These are phyloP conservation scores for Mycosphaerelloides madeirae DNA, from an alignment of 2,329 filamentous ascomycete genomes.

Conservation along the genomic window DNA sequence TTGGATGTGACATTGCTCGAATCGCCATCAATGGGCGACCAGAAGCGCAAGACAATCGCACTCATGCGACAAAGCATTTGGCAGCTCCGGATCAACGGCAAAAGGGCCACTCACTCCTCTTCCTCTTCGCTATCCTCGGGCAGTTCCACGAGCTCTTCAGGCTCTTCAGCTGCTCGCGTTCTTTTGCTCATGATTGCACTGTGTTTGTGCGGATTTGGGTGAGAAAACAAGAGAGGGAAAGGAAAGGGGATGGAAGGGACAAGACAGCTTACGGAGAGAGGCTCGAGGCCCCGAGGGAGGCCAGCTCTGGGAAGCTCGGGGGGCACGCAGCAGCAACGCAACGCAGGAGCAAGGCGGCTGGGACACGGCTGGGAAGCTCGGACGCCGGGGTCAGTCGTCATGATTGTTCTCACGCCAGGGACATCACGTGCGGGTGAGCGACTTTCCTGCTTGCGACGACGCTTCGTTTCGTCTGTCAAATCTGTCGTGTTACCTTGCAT, in stretches of 20 bases:
- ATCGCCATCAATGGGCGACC: conserved; percentile 2
- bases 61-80: conserved; percentile 2
- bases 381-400: too few species aligned
- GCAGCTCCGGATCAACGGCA: conserved; percentile 5
- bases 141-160: conserved; percentile 42
- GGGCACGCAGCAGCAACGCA: neutral
- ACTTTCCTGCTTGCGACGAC: too few species aligned
- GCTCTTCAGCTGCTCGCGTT: conserved; percentile 40
- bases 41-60: conserved; percentile 1
- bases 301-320: neutral
- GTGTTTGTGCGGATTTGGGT: too few species aligned
- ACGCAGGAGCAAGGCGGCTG: conserved; percentile 1
- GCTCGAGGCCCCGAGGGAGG: conserved; percentile 1
- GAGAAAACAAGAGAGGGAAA: conserved; percentile 1
- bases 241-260: neutral
- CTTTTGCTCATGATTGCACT: conserved; percentile 37
- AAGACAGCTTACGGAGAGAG: conserved; percentile 2
- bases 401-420: too few species aligned
- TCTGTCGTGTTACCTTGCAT: too few species aligned
- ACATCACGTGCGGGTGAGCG: too few species aligned
- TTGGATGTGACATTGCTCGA: neutral
- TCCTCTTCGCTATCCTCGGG: conserved; percentile 42
- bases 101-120: conserved; percentile 35
- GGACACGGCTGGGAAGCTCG: neutral
- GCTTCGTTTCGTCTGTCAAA: too few species aligned